Conservation (phyloP, 2,329 filamentous ascomycete genomes). For the Arthrobotrys pseudoclavata region DNA sequence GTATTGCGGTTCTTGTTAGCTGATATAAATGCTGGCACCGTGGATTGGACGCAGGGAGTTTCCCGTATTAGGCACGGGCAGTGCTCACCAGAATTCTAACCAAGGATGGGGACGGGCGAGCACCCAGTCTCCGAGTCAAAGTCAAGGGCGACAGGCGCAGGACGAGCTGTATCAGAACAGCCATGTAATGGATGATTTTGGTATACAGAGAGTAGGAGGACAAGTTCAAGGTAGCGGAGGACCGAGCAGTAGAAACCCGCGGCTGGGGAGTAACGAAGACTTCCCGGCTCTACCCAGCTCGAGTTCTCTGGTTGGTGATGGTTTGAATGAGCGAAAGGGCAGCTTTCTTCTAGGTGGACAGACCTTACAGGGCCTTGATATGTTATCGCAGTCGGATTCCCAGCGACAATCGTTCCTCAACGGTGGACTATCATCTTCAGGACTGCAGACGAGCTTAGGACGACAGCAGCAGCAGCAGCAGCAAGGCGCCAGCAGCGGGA, state of each 20-base stretch:
- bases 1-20: slow-evolving; percentile 17
- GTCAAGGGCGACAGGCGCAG: slow-evolving; percentile 46
- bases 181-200: slow-evolving; percentile 53
- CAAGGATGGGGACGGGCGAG: slow-evolving; percentile 58
- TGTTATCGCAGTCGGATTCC: slow-evolving; percentile 50
- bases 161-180: slow-evolving; percentile 52
- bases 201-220: slow-evolving; percentile 51
- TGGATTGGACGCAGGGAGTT: slow-evolving; percentile 56
- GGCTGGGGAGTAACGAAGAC: slow-evolving; percentile 50
- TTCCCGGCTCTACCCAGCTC: slow-evolving; percentile 52
- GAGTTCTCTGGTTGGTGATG: slow-evolving; percentile 28
- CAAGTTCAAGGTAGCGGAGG: slow-evolving; percentile 41
- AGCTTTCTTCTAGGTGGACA: slow-evolving; percentile 37
- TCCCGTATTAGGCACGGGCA: slow-evolving; percentile 57
- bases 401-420: slow-evolving; percentile 51
- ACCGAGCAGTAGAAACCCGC: slow-evolving; percentile 44
- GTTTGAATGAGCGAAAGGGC: slow-evolving; percentile 36
- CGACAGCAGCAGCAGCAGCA: slow-evolving; percentile 37
- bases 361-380: slow-evolving; percentile 44
- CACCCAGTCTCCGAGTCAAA: slow-evolving; percentile 55
- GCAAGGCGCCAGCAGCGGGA: slow-evolving; percentile 25
- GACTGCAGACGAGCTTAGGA: slow-evolving; percentile 31
- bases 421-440: slow-evolving; percentile 30
- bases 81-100: slow-evolving; percentile 59
- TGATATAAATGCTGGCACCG: slow-evolving; percentile 36